Percentiles rank a stretch among this genome's conserved stretches.
These are phyloP conservation scores for Fulvia fulva DNA, from an alignment of 2,329 filamentous ascomycete genomes.

Conservation along the genomic window DNA sequence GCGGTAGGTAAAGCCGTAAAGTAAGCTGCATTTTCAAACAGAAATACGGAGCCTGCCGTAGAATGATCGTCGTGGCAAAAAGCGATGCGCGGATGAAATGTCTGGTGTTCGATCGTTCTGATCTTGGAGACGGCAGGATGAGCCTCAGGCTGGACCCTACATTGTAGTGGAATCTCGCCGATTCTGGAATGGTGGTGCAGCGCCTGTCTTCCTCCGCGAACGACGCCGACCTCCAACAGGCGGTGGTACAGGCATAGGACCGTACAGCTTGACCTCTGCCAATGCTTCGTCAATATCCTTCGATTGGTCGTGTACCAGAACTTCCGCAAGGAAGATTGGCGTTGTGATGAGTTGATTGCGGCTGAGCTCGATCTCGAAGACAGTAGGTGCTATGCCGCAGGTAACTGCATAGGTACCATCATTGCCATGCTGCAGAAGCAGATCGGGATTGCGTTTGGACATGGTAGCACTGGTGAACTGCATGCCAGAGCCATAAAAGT, in stretches of 20 bases:
- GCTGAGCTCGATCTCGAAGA: neutral
- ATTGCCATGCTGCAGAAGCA: neutral
- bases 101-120: neutral
- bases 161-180: neutral
- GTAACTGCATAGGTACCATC: neutral
- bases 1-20: too few species aligned
- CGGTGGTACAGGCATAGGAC: neutral
- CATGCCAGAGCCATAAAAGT: constrained; percentile 5
- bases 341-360: neutral
- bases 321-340: neutral
- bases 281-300: neutral
- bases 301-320: neutral
- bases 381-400: neutral
- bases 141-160: neutral
- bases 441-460: neutral
- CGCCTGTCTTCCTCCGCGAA: neutral
- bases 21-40: too few species aligned
- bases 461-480: neutral
- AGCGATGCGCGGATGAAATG: too few species aligned
- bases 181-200: neutral
- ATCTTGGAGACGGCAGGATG: neutral
- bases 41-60: too few species aligned
- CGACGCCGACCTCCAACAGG: neutral
- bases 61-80: too few species aligned
- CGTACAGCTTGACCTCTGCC: neutral